phyloP scores from a whole-genome alignment of 306 rosid genomes.

The Gleditsia sinensis region DNA sequence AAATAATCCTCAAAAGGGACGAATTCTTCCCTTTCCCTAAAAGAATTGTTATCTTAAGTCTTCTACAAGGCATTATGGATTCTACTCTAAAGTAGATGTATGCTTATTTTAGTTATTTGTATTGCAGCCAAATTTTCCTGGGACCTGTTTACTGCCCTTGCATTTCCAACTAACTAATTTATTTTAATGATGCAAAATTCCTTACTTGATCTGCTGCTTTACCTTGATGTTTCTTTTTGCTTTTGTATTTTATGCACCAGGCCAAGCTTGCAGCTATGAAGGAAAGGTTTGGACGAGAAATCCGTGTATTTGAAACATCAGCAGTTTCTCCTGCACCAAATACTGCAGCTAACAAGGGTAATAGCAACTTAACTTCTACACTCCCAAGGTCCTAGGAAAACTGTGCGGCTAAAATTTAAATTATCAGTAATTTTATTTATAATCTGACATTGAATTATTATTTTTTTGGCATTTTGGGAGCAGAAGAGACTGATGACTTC shows the following conservation, averaged over 20 bases:
- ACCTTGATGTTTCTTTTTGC: not conserved
- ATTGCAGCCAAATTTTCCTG: not conserved
- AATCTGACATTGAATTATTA: not conserved
- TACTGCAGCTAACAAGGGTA: constrained; percentile 51
- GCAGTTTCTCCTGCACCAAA: constrained; percentile 51
- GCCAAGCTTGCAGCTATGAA: constrained; percentile 55
- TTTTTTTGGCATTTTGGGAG: constrained; percentile 32
- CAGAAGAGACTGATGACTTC: constrained; percentile 68
- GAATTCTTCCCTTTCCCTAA: not conserved
- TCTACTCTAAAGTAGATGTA: not conserved
- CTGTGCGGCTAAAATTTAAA: not conserved
- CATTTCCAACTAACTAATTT: not conserved
- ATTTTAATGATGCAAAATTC: constrained; percentile 10
- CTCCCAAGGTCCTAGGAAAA: not conserved
- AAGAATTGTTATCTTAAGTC: not conserved
- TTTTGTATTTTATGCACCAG: constrained; percentile 40
- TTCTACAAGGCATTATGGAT: not conserved
- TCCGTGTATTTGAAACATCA: constrained; percentile 67
- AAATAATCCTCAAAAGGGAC: not conserved
- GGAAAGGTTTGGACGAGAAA: constrained; percentile 74
- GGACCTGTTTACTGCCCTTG: constrained; percentile 8
- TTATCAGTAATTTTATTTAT: not conserved
- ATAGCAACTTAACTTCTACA: not conserved
- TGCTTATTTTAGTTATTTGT: constrained; percentile 7
- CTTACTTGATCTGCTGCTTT: constrained; percentile 14